Conservation (phyloP, 2,329 filamentous ascomycete species). For the Teratosphaeria pseudoeucalypti region DNA sequence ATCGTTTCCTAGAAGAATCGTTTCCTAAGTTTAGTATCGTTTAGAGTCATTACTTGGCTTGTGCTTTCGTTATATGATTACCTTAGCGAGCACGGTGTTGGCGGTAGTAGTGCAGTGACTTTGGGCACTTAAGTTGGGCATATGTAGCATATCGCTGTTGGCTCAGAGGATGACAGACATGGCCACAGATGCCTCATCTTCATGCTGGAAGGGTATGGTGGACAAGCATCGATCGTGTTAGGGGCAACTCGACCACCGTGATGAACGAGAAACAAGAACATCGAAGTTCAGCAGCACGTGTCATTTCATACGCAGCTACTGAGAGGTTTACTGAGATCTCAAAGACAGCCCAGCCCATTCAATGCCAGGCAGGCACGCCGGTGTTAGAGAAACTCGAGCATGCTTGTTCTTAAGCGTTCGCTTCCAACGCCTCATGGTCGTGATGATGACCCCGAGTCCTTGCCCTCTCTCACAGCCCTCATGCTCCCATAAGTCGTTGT, state of each 20-base stretch:
- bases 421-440: conserved; percentile 7
- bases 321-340: conserved; percentile 7
- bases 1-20: conserved; percentile 13
- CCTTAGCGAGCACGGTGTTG: neutral
- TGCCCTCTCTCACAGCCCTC: conserved; percentile 10
- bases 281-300: neutral
- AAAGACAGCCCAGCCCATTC: conserved; percentile 13
- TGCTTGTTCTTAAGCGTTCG: conserved; percentile 2
- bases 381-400: conserved; percentile 17
- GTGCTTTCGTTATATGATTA: neutral
- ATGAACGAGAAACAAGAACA: neutral
- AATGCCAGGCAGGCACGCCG: conserved; percentile 9
- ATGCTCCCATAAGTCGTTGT: conserved; percentile 4
- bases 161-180: neutral
- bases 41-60: neutral
- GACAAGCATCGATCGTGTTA: neutral
- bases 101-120: neutral
- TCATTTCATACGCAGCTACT: conserved; percentile 3
- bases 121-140: neutral
- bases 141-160: neutral
- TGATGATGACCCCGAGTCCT: conserved; percentile 2
- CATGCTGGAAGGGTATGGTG: neutral
- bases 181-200: neutral
- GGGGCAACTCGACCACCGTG: neutral
- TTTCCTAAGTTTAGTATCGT: conserved; percentile 6